Evolutionary conservation across 208 protist genomes (phyloP).

Genomic region (Trypanosoma avium): DNA sequence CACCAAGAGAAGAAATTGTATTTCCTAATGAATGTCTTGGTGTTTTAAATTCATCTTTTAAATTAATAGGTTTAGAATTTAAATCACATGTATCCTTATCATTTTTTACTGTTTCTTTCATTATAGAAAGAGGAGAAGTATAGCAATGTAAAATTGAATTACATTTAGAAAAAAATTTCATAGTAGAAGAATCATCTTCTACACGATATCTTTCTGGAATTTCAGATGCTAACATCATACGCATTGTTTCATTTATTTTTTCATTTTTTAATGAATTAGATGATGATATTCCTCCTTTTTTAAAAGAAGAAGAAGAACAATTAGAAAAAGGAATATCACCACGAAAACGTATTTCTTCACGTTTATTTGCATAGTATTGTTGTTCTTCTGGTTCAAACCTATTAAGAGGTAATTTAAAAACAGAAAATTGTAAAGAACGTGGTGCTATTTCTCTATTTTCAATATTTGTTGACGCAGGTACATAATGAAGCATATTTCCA

Average conservation of each 20-base stretch:
- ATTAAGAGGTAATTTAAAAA: conserved; percentile 62
- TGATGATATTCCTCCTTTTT: too few species aligned
- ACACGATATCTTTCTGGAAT: conserved; percentile 26
- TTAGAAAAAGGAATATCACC: neutral
- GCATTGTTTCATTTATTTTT: conserved; percentile 31
- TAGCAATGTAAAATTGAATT: conserved; percentile 53
- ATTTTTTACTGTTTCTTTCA: conserved; percentile 12
- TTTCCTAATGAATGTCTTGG: neutral
- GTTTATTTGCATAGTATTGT: conserved; percentile 53
- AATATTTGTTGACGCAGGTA: conserved; percentile 25
- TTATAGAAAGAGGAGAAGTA: neutral
- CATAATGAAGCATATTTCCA: conserved; percentile 52
- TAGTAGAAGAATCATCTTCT: conserved; percentile 34
- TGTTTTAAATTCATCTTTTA: neutral
- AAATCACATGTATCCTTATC: neutral
- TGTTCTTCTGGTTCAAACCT: conserved; percentile 56
- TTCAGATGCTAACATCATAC: conserved; percentile 29
- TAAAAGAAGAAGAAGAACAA: too few species aligned
- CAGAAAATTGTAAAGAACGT: conserved; percentile 53
- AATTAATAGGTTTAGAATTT: neutral
- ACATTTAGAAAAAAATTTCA: conserved; percentile 52
- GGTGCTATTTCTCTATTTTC: conserved; percentile 9
- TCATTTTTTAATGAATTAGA: neutral
- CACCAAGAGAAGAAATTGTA: conserved; percentile 30
- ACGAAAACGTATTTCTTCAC: conserved; percentile 53